Percentiles rank a stretch among this genome's conserved stretches.
Conservation (phyloP, 192 early-diverging fungal genomes). For the Coemansia sp. region DNA sequence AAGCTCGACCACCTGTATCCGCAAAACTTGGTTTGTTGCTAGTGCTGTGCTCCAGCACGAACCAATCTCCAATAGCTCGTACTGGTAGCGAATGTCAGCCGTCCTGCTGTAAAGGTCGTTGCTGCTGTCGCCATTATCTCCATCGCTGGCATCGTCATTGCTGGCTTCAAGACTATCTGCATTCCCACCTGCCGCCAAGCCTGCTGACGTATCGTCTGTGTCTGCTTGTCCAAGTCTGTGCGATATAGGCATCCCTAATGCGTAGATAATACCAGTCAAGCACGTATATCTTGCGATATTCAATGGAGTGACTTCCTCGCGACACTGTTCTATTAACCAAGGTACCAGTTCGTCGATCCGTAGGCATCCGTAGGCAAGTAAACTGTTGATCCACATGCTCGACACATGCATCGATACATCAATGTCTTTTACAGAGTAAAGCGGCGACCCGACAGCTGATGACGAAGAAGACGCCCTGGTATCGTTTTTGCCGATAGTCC, state of each 20-base stretch:
- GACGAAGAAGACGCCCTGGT: neutral
- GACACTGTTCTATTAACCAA: constrained; percentile 32
- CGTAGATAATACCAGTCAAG: constrained; percentile 26
- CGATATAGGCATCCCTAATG: constrained; percentile 21
- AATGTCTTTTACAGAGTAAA: constrained; percentile 12
- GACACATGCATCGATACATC: constrained; percentile 18
- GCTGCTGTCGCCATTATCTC: neutral
- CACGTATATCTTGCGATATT: constrained; percentile 20
- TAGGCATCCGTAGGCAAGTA: constrained; percentile 35
- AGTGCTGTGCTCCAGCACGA: constrained; percentile 30
- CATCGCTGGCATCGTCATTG: neutral
- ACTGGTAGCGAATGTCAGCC: constrained; percentile 10
- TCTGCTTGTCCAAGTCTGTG: neutral
- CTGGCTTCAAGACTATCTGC: neutral
- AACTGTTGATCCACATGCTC: constrained; percentile 17
- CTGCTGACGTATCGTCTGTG: neutral
- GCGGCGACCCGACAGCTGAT: constrained; percentile 3
- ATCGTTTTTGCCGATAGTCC: constrained; percentile 12
- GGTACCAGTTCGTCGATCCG: constrained; percentile 28
- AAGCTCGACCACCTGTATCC: constrained; percentile 39
- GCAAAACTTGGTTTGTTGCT: constrained; percentile 6
- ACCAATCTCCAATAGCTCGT: constrained; percentile 20
- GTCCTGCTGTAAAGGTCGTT: neutral
- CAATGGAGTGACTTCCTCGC: constrained; percentile 5
- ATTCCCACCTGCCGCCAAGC: neutral